These are phyloP conservation scores for Eucalyptus cloeziana DNA, from an alignment of 345 rosid species.

Conservation along the genomic window DNA sequence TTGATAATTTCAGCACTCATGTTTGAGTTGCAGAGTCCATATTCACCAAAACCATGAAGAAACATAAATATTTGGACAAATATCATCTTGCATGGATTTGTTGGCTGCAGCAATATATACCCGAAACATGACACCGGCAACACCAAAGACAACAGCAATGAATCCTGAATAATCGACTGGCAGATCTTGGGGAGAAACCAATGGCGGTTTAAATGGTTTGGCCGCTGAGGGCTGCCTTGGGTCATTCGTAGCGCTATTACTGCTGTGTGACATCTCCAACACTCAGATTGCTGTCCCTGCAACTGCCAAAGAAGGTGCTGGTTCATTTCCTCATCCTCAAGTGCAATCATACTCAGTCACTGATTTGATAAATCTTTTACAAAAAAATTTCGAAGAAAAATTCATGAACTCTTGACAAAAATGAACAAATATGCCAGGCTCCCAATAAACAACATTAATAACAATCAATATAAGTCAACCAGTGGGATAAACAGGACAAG, in stretches of 20 bases:
- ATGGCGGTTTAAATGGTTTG: slow-evolving; percentile 40
- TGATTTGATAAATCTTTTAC: not conserved
- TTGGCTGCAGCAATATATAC: slow-evolving; percentile 1
- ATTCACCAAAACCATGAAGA: not conserved
- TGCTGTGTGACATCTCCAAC: slow-evolving; percentile 38
- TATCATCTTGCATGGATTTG: not conserved
- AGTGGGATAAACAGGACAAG: not conserved
- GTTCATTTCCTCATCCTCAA: not conserved
- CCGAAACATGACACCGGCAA: slow-evolving; percentile 94
- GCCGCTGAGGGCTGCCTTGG: slow-evolving; percentile 82
- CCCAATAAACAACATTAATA: not conserved
- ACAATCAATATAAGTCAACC: not conserved
- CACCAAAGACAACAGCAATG: slow-evolving; percentile 81
- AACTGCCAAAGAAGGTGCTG: not conserved
- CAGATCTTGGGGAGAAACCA: slow-evolving; percentile 64
- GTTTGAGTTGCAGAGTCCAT: not conserved
- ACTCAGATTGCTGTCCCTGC: not conserved
- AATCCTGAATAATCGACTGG: slow-evolving; percentile 95
- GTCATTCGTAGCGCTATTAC: slow-evolving; percentile 39
- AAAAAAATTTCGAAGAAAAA: not conserved
- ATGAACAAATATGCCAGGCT: not conserved
- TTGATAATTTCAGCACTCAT: not conserved
- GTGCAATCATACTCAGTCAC: not conserved
- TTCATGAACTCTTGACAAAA: not conserved
- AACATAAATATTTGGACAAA: not conserved